Evolutionary conservation across 2,329 filamentous ascomycete species (phyloP), one percentile per base, ranked within the genome.

Genomic region (Colletotrichum lupini): DNA sequence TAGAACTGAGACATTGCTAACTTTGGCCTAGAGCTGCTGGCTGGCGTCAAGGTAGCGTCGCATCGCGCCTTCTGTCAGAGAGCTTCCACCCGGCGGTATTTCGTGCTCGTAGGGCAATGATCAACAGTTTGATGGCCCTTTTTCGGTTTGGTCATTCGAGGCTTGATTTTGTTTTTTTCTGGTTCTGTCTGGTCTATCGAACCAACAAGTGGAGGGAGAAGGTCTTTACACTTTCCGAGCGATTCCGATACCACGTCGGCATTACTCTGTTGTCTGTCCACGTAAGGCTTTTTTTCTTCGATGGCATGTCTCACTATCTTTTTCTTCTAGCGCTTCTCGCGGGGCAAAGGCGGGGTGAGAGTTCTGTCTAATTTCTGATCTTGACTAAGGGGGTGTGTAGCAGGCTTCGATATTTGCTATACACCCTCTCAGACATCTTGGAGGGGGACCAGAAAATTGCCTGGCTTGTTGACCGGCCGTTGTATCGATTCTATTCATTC

Each of bases 101-200:
- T 42, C 22, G 6, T 32, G 22, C 61, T 35, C 70, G 70, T 24
- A 28, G 59, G 62, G 66, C 57, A 69, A 69, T 49, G 70, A 72
- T 69, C 66, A 58, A 42, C 66, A 30, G 26, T 53, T 49, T 53
- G 28, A 9, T 37, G 61, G 12, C 8, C 24, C 19, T 55, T 55
- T 12, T 55, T 53, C 16, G 11, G 61, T 24, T 24, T 35, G 28
- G 52, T 26, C 28, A 24, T 30, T 35, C 12, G 22, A 42, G 19
- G 26, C 16, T 14, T 28, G 19, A 8, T 62, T n/a, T n/a, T 49
- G 16, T 5, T 19, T 37, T 53, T 35, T 35, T 35, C 32, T 35
- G 32, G 32, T 42, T 19, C 9, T 42, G 14, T 42, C 16, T 19
- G 14, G 16, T 42, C 37, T 16, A 16, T 24, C 61, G 61, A 35